phyloP scores from a whole-genome alignment of 805 yeast genomes.

The Cyberlindnera petersonii region DNA sequence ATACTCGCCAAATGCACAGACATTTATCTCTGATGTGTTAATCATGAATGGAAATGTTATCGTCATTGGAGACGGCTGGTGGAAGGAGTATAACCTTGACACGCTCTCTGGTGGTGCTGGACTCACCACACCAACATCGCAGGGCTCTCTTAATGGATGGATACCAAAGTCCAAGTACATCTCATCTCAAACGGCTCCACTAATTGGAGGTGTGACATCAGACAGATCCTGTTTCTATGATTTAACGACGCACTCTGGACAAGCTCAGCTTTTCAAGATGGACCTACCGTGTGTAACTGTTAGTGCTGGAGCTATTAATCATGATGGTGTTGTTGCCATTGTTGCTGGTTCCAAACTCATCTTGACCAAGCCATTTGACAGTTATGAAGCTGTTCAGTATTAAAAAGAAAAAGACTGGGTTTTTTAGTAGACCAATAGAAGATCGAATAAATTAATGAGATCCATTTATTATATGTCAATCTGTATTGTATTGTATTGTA shows the following conservation, averaged over 20 bases:
- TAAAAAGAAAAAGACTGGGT: neutral
- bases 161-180: conserved; percentile 15
- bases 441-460: too few species aligned
- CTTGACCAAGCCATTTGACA: conserved; percentile 25
- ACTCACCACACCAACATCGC: conserved; percentile 25
- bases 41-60: conserved; percentile 24
- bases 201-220: conserved; percentile 22
- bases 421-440: too few species aligned
- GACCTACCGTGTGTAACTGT: conserved; percentile 20
- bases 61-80: conserved; percentile 34
- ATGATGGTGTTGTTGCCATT: conserved; percentile 24
- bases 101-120: conserved; percentile 33
- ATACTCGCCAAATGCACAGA: conserved; percentile 14
- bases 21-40: conserved; percentile 22
- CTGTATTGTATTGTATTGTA: too few species aligned
- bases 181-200: conserved; percentile 11
- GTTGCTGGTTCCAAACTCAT: conserved; percentile 24
- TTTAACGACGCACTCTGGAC: conserved; percentile 17
- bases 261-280: conserved; percentile 22
- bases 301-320: conserved; percentile 24
- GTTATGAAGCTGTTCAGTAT: conserved; percentile 25
- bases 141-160: conserved; percentile 25
- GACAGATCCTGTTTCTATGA: conserved; percentile 27
- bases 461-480: too few species aligned
- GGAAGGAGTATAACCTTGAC: conserved; percentile 28